phyloP scores from a whole-genome alignment of 352 stramenopile genomes.

The Paralagenidium karlingii region DNA sequence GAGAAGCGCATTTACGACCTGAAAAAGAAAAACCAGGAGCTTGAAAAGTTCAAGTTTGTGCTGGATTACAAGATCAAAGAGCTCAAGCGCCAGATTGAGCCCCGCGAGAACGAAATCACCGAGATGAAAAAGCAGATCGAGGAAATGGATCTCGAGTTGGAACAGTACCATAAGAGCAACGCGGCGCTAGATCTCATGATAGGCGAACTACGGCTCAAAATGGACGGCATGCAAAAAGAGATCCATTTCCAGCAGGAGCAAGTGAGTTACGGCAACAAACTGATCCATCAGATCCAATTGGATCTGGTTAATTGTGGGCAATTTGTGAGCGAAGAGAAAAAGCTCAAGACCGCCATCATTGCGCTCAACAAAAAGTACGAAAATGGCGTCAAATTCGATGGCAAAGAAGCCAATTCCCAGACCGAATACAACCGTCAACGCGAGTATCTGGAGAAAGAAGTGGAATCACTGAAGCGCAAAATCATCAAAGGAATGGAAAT shows the following conservation, averaged over 20 bases:
- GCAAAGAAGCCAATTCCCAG: conserved; percentile 84
- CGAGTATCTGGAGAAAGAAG: conserved; percentile 86
- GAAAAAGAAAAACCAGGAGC: conserved; percentile 96
- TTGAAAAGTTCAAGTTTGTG: conserved; percentile 97
- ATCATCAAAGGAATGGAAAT: conserved; percentile 81
- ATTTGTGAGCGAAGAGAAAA: conserved; percentile 64
- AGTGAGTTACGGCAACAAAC: conserved; percentile 40
- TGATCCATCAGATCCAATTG: conserved; percentile 67
- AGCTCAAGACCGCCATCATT: conserved; percentile 66
- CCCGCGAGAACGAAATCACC: conserved; percentile 88
- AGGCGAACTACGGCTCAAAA: conserved; percentile 87
- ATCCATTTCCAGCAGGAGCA: conserved; percentile 54
- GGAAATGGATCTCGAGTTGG: conserved; percentile 90
- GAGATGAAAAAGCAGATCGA: conserved; percentile 94
- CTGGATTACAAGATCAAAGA: conserved; percentile 97
- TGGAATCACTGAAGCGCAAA: conserved; percentile 84
- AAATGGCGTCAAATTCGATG: conserved; percentile 45
- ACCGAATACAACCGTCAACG: conserved; percentile 86
- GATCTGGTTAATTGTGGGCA: conserved; percentile 64
- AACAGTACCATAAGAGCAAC: conserved; percentile 94
- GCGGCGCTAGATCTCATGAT: conserved; percentile 91
- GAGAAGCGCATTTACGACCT: conserved; percentile 95
- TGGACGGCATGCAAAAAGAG: conserved; percentile 86
- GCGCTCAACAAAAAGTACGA: conserved; percentile 81
- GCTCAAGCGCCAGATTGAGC: conserved; percentile 93